phyloP scores from a whole-genome alignment of 139 green algal genomes.

The Coelastrella sp. region DNA sequence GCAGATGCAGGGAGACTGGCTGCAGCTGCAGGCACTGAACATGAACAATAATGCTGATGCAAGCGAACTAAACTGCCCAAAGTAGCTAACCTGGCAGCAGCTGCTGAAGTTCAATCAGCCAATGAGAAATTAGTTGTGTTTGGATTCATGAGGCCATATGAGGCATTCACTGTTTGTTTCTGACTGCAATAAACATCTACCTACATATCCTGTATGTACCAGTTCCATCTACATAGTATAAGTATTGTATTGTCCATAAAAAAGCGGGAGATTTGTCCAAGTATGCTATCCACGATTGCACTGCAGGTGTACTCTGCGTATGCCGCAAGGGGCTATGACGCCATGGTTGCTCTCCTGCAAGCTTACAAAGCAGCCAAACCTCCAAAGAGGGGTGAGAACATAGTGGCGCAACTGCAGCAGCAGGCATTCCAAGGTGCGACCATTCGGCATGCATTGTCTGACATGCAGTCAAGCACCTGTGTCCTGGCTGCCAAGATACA shows the following conservation, averaged over 20 bases:
- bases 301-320: background rate
- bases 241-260: background rate
- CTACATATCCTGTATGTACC: too few species aligned
- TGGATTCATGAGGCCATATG: too few species aligned
- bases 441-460: too few species aligned
- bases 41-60: too few species aligned
- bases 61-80: too few species aligned
- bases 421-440: background rate
- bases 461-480: background rate
- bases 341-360: conserved; percentile 15
- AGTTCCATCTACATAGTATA: background rate
- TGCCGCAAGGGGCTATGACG: conserved; percentile 13
- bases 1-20: too few species aligned
- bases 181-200: too few species aligned
- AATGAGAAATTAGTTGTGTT: too few species aligned
- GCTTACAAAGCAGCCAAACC: background rate
- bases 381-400: background rate
- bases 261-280: background rate
- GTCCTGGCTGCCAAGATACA: background rate
- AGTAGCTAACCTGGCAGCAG: too few species aligned
- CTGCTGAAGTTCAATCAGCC: too few species aligned
- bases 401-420: background rate
- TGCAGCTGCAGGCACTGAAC: too few species aligned
- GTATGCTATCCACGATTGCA: background rate
- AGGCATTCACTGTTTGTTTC: too few species aligned